These are phyloP conservation scores for Tuber aestivum DNA, from an alignment of 495 filamentous ascomycete genomes.

Conservation along the genomic window DNA sequence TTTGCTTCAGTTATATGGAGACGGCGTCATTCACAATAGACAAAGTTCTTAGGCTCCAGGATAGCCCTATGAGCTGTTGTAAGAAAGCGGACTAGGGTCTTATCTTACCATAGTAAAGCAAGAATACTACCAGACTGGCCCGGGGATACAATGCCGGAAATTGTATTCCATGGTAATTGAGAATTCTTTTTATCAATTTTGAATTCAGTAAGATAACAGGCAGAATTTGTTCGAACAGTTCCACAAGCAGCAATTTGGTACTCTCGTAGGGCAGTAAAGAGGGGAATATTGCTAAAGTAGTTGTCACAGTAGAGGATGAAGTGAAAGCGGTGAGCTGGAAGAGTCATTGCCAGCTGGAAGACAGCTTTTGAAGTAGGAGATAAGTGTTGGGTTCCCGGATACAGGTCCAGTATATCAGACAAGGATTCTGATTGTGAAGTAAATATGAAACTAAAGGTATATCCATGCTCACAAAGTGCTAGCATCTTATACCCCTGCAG, in stretches of 20 bases:
- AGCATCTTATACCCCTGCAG: slow-evolving; percentile 11
- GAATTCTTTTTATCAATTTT: not conserved
- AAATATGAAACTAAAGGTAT: slow-evolving; percentile 18
- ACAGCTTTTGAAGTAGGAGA: not conserved
- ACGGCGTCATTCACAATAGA: slow-evolving; percentile 27
- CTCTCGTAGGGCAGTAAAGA: not conserved
- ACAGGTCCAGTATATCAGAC: not conserved
- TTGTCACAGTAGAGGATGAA: slow-evolving; percentile 22
- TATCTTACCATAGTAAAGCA: not conserved
- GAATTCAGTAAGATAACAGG: not conserved
- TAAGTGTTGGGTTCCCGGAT: not conserved
- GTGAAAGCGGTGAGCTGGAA: not conserved
- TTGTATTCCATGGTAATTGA: not conserved
- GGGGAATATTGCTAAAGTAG: slow-evolving; percentile 17
- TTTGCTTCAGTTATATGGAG: slow-evolving; percentile 19
- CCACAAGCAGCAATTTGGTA: slow-evolving; percentile 8
- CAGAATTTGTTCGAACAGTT: not conserved
- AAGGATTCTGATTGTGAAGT: slow-evolving; percentile 1
- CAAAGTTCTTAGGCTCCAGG: not conserved
- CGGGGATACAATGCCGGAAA: not conserved
- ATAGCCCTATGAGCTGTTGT: not conserved
- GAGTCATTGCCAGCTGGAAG: not conserved
- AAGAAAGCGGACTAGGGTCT: not conserved
- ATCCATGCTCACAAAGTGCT: slow-evolving; percentile 19
- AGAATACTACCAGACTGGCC: not conserved